phyloP scores from a whole-genome alignment of 2,329 filamentous ascomycete genomes.

The Xylaria sp. region DNA sequence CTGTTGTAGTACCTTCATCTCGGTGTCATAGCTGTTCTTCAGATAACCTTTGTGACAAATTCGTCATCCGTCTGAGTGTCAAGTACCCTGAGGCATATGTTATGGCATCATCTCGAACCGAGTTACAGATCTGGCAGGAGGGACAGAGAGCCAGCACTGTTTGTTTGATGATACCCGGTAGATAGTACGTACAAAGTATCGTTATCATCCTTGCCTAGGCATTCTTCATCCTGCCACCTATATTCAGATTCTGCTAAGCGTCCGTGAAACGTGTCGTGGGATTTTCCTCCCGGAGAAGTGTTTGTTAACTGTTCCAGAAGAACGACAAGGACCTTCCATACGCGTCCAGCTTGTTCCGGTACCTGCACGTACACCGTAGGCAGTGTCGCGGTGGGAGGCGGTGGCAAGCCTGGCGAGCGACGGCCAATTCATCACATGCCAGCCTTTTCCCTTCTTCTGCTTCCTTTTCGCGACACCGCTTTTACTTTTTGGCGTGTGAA shows the following conservation, averaged over 20 bases:
- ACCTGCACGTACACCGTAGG: background rate
- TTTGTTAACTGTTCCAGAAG: constrained; percentile 4
- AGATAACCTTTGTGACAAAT: background rate
- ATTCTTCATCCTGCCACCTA: constrained; percentile 10
- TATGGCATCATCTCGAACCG: background rate
- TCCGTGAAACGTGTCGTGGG: constrained; percentile 10
- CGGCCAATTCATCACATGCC: background rate
- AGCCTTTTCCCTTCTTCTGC: background rate
- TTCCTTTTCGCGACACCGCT: no score
- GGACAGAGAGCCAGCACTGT: background rate
- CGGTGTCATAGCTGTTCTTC: background rate
- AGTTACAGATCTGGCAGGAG: background rate
- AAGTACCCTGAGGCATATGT: background rate
- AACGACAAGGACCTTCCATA: constrained; percentile 21
- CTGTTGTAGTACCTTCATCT: background rate
- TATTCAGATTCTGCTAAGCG: constrained; percentile 14
- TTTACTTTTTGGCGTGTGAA: background rate
- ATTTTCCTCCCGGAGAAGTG: constrained; percentile 5
- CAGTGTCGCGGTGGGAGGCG: background rate
- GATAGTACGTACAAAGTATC: no score
- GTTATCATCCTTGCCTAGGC: constrained; percentile 20
- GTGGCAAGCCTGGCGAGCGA: background rate
- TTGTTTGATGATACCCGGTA: background rate
- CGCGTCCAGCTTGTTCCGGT: constrained; percentile 9
- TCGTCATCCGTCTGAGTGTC: background rate